Evolutionary conservation across 768 basidiomycete species (phyloP), one percentile per base, ranked within the genome.

Genomic region (Ramaria sp.): DNA sequence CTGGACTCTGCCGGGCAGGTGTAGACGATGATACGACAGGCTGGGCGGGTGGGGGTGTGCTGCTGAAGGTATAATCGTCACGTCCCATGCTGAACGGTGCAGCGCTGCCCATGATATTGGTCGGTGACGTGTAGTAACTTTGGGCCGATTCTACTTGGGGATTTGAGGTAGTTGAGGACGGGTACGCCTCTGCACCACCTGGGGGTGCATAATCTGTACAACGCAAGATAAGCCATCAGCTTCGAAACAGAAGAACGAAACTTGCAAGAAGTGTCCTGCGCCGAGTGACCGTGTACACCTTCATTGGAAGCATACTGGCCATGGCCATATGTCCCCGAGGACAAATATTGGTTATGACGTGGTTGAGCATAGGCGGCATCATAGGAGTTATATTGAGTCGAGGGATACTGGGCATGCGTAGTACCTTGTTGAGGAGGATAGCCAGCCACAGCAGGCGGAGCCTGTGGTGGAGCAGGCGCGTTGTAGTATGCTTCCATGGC

Each of bases 401-500:
- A 46, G 31, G 42, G 41, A 38, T 51, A 58, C 30, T 51, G 50
- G 31, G 17, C 42, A 49, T 54, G 47, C 45, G 43, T 20, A 39
- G 10, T 38, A 6, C 27, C 27, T 5, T 27, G 31, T 51, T 45
- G 43, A 38, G 41, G 38, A 51, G 46, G 19, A 50, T 59, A 53
- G n/a, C 37, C 15, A 34, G 72, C 68, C 4, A 82, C 70, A 20
- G 77, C 86, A 60, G 79, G 83, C 1, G 34, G 34, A 10, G 13
- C 34, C 34, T 37, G 34, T 37, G 34, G 34, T 37, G 34, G 34
- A 10, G 75, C 60, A 33, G 78, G 76, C 19, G 81, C 72, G 63
- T 77, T 75, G 64, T 89, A 87, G 60, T 88, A 90, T 20, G 86
- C 86, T 63, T 91, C 88, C 7, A 90, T 75, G 4, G 89, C 81